phyloP scores from a whole-genome alignment of 495 filamentous ascomycete species.

The Penicillium coprophilum region DNA sequence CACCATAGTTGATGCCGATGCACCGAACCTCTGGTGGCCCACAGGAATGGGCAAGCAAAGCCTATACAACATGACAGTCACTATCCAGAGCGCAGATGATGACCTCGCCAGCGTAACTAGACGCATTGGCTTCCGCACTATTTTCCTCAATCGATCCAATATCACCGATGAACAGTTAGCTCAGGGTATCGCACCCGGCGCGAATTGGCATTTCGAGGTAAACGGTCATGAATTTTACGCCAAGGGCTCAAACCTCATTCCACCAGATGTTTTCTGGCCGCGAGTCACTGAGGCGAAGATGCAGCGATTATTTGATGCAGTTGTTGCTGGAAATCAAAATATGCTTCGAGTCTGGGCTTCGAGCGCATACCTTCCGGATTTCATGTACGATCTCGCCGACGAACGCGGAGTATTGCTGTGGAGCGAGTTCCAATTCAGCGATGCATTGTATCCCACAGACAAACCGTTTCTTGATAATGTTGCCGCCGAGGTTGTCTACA shows the following conservation, averaged over 20 bases:
- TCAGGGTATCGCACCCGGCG: slow-evolving; percentile 60
- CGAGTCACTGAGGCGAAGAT: slow-evolving; percentile 56
- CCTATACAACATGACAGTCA: slow-evolving; percentile 58
- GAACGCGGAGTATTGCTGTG: slow-evolving; percentile 65
- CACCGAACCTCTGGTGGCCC: slow-evolving; percentile 66
- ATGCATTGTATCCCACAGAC: slow-evolving; percentile 61
- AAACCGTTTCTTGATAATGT: slow-evolving; percentile 58
- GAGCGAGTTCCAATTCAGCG: slow-evolving; percentile 68
- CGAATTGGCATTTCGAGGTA: slow-evolving; percentile 69
- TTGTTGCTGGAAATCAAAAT: slow-evolving; percentile 62
- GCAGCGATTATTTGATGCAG: slow-evolving; percentile 55
- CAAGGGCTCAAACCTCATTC: slow-evolving; percentile 67
- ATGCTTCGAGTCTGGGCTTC: slow-evolving; percentile 70
- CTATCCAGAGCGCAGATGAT: slow-evolving; percentile 35
- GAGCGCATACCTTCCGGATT: slow-evolving; percentile 64
- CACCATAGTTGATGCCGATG: slow-evolving; percentile 40
- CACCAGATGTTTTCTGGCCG: slow-evolving; percentile 67
- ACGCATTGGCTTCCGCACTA: slow-evolving; percentile 64
- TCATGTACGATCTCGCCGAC: slow-evolving; percentile 68
- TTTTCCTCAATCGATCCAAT: slow-evolving; percentile 60
- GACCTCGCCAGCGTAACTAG: slow-evolving; percentile 52
- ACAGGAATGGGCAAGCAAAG: slow-evolving; percentile 57
- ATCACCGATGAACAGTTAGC: slow-evolving; percentile 59
- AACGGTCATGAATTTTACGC: slow-evolving; percentile 69
- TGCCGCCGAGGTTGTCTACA: slow-evolving; percentile 57